These are phyloP conservation scores for Hyphopichia pseudoburtonii DNA, from an alignment of 1,139 yeast genomes.

Conservation along the genomic window DNA sequence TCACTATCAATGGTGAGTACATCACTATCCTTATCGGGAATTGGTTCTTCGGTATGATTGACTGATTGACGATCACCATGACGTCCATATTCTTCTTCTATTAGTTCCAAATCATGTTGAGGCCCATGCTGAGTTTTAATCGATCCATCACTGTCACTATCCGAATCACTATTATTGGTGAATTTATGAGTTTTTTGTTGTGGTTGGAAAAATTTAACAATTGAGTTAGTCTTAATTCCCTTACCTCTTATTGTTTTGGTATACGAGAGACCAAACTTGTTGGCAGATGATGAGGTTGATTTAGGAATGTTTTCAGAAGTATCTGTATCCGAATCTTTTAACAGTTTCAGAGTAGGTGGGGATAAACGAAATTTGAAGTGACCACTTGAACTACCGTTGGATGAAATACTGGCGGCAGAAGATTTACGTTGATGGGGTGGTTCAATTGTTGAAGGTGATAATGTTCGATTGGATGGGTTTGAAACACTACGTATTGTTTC, in stretches of 20 bases:
- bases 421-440: conserved; percentile 1
- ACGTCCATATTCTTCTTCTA: conserved; percentile 18
- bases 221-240: conserved; percentile 8
- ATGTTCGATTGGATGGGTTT: not conserved
- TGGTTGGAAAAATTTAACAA: conserved; percentile 8
- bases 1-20: conserved; percentile 32
- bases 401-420: not conserved
- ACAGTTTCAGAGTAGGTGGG: not conserved
- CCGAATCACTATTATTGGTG: conserved; percentile 5
- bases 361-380: not conserved
- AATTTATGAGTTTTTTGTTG: conserved; percentile 12
- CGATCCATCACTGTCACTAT: conserved; percentile 16
- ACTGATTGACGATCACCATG: not conserved
- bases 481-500: not conserved
- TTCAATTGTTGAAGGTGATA: not conserved
- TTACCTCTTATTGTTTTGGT: conserved; percentile 15
- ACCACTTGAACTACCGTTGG: not conserved
- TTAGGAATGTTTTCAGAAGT: not conserved
- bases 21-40: not conserved
- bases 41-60: not conserved
- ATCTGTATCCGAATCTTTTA: not conserved
- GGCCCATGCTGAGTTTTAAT: conserved; percentile 1
- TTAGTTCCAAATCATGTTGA: conserved; percentile 13
- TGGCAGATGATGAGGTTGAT: not conserved
- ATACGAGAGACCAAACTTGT: conserved; percentile 11